These are phyloP conservation scores for Leishmania amazonensis DNA, from an alignment of 208 protist species.

Conservation along the genomic window DNA sequence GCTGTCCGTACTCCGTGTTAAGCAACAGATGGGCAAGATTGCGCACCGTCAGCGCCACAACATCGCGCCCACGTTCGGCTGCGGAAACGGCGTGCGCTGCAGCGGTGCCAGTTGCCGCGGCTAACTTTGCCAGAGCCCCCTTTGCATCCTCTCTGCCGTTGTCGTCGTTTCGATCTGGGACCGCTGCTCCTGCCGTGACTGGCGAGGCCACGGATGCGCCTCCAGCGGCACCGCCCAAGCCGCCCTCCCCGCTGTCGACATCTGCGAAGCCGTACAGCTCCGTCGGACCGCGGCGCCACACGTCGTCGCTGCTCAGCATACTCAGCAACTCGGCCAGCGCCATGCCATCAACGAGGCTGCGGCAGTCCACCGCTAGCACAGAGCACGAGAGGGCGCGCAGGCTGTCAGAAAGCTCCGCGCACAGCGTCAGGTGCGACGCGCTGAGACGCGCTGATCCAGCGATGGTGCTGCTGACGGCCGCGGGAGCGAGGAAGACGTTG, in stretches of 20 bases:
- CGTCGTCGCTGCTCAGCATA: slow-evolving; percentile 29
- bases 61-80: slow-evolving; percentile 39
- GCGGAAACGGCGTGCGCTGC: slow-evolving; percentile 5
- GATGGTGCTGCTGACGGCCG: slow-evolving; percentile 21
- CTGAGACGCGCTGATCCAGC: slow-evolving; percentile 28
- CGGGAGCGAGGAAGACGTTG: slow-evolving; percentile 46
- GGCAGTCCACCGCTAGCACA: slow-evolving; percentile 61
- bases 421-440: slow-evolving; percentile 52
- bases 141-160: neutral
- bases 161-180: neutral
- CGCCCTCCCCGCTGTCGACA: slow-evolving; percentile 2
- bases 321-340: slow-evolving; percentile 60
- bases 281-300: slow-evolving; percentile 23
- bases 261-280: slow-evolving; percentile 23
- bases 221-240: slow-evolving; percentile 13
- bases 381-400: slow-evolving; percentile 60
- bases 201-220: neutral
- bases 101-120: neutral
- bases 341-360: slow-evolving; percentile 50
- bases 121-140: neutral
- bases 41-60: slow-evolving; percentile 54
- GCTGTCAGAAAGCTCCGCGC: slow-evolving; percentile 59
- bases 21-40: slow-evolving; percentile 65
- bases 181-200: slow-evolving; percentile 4
- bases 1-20: slow-evolving; percentile 50